Conservation (phyloP, 768 basidiomycete genomes). For the Filobasidium wieringae region DNA sequence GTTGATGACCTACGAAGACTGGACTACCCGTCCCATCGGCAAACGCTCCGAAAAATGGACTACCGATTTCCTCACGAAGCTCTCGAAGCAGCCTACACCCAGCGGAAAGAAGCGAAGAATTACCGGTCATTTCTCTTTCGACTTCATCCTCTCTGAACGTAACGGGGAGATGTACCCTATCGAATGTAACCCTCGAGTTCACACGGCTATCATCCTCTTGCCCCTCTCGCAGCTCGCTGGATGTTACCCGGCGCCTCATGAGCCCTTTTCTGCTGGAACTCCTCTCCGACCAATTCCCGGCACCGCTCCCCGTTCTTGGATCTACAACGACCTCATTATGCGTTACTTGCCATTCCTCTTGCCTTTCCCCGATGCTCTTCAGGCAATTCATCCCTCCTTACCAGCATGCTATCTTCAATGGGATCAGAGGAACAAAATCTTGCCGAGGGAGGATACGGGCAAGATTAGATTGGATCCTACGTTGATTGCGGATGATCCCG, state of each 20-base stretch:
- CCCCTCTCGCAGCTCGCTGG: constrained; percentile 20
- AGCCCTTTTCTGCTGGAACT: neutral
- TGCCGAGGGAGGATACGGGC: constrained; percentile 19
- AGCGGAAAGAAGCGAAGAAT: constrained; percentile 19
- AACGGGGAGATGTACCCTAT: constrained; percentile 35
- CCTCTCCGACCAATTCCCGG: constrained; percentile 16
- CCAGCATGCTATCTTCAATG: constrained; percentile 18
- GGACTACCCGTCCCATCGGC: constrained; percentile 23
- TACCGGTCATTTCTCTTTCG: constrained; percentile 37
- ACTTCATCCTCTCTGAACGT: constrained; percentile 34
- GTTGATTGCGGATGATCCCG: constrained; percentile 32
- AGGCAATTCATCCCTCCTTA: constrained; percentile 25
- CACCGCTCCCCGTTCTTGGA: constrained; percentile 27
- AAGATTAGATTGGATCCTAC: constrained; percentile 31
- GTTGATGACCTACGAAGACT: constrained; percentile 39
- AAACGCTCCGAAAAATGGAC: constrained; percentile 34
- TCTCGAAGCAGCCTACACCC: constrained; percentile 20
- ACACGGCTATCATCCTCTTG: constrained; percentile 36
- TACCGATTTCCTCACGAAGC: constrained; percentile 21
- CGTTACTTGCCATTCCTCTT: constrained; percentile 24
- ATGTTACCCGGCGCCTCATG: constrained; percentile 15
- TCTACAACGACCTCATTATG: constrained; percentile 33
- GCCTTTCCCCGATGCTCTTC: constrained; percentile 15
- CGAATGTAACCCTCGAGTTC: constrained; percentile 38
- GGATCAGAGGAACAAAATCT: constrained; percentile 1